phyloP scores from a whole-genome alignment of 192 early-diverging fungal genomes.

The Allomyces javanicus region DNA sequence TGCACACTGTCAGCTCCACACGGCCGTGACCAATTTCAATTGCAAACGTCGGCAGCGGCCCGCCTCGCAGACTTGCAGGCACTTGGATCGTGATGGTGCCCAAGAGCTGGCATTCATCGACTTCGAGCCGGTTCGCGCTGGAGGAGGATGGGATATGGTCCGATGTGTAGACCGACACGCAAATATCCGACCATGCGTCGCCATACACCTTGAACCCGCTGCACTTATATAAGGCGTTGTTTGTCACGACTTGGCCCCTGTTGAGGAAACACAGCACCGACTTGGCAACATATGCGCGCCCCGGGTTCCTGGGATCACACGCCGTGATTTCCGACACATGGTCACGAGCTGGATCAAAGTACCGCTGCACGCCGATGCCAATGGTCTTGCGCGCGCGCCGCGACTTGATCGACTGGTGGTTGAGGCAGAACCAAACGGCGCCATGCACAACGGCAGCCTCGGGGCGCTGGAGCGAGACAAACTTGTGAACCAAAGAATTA shows the following conservation, averaged over 20 bases:
- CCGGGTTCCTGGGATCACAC: neutral
- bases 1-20: neutral
- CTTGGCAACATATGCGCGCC: neutral
- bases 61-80: no score
- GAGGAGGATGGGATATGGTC: neutral
- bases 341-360: neutral
- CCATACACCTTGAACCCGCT: neutral
- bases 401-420: neutral
- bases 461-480: neutral
- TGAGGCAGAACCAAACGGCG: neutral
- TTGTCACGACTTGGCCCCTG: neutral
- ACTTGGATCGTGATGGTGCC: neutral
- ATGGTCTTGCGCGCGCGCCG: neutral
- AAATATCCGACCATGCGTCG: neutral
- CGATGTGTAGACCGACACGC: neutral
- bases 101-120: neutral
- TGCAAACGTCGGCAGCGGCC: neutral
- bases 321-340: neutral
- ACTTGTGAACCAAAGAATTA: neutral
- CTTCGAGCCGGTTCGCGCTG: neutral
- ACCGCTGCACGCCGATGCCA: neutral
- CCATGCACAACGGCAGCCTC: neutral
- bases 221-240: neutral
- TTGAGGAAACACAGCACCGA: neutral
- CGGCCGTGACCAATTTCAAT: neutral